Percentiles rank a stretch among this genome's conserved stretches.
These are phyloP conservation scores for Orbilia ellipsospora DNA, from an alignment of 2,329 filamentous ascomycete genomes.

Conservation along the genomic window DNA sequence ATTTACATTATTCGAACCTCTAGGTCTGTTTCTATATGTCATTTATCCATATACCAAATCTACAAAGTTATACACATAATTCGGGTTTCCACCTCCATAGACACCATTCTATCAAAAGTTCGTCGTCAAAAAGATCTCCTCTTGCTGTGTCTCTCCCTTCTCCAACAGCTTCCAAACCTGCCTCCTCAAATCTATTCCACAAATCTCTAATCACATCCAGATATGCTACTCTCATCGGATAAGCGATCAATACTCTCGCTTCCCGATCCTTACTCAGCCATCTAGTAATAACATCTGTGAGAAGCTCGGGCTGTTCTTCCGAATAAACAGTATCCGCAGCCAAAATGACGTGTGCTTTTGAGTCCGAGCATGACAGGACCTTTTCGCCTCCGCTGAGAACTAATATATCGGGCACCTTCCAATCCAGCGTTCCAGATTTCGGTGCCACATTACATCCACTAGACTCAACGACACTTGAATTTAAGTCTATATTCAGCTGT, in stretches of 20 bases:
- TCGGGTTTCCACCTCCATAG: conserved; percentile 62
- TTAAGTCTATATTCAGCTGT: conserved; percentile 61
- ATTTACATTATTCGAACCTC: no score
- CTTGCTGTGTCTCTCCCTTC: conserved; percentile 60
- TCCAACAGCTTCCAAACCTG: conserved; percentile 61
- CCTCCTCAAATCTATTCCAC: conserved; percentile 62
- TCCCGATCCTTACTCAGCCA: conserved; percentile 61
- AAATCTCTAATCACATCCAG: conserved; percentile 64
- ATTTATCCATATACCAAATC: no score
- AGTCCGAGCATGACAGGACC: conserved; percentile 43
- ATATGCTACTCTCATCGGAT: conserved; percentile 63
- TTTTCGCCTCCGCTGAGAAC: conserved; percentile 27
- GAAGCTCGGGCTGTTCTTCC: conserved; percentile 63
- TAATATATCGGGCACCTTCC: conserved; percentile 60
- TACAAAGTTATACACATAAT: no score
- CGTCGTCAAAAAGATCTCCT: conserved; percentile 61
- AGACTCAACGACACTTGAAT: conserved; percentile 35
- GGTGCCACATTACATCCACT: neutral
- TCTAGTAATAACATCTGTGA: conserved; percentile 61
- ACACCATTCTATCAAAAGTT: conserved; percentile 62
- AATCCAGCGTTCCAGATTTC: conserved; percentile 62
- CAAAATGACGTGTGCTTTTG: conserved; percentile 62
- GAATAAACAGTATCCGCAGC: conserved; percentile 64
- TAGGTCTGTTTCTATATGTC: no score
- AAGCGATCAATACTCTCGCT: conserved; percentile 62